phyloP scores from a whole-genome alignment of 2,329 filamentous ascomycete genomes.

The Fusarium fracticaudum region DNA sequence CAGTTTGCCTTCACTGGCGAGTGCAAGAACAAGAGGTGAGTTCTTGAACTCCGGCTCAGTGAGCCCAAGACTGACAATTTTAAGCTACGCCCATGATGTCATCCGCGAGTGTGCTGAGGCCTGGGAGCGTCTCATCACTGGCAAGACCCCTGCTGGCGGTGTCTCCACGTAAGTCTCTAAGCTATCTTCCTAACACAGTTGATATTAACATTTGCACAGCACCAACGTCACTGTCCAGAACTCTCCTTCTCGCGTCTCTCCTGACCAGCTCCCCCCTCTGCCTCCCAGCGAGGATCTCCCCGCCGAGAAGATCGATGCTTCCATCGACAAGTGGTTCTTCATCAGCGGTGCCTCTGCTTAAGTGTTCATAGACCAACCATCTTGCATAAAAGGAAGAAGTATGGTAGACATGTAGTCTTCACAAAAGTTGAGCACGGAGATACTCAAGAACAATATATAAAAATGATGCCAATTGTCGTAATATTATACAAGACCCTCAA shows the following conservation, averaged over 20 bases:
- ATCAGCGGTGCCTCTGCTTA: slow-evolving; percentile 95
- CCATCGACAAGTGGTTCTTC: slow-evolving; percentile 99
- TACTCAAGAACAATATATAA: slow-evolving; percentile 32
- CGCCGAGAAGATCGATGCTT: slow-evolving; percentile 90
- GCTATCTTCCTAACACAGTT: not conserved
- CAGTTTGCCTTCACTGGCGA: slow-evolving; percentile 99
- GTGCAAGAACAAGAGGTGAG: slow-evolving; percentile 99
- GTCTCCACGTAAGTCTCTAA: slow-evolving; percentile 77
- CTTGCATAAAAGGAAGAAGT: slow-evolving; percentile 25
- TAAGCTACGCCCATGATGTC: slow-evolving; percentile 90
- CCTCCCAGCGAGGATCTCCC: slow-evolving; percentile 81
- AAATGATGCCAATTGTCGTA: slow-evolving; percentile 36
- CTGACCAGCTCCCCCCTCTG: slow-evolving; percentile 78
- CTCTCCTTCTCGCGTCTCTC: slow-evolving; percentile 76
- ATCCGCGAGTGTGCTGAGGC: slow-evolving; percentile 96
- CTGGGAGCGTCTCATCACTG: slow-evolving; percentile 95
- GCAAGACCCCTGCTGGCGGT: slow-evolving; percentile 81
- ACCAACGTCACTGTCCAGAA: slow-evolving; percentile 81
- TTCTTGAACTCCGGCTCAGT: not conserved
- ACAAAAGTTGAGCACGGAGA: slow-evolving; percentile 27
- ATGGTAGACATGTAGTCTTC: slow-evolving; percentile 26
- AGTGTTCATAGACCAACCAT: slow-evolving; percentile 39
- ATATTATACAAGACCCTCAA: slow-evolving; percentile 40
- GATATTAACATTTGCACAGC: slow-evolving; percentile 59
- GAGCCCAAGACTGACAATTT: slow-evolving; percentile 16